Evolutionary conservation across 169 alveolate species (phyloP).

Genomic region (Plasmodium inui): DNA sequence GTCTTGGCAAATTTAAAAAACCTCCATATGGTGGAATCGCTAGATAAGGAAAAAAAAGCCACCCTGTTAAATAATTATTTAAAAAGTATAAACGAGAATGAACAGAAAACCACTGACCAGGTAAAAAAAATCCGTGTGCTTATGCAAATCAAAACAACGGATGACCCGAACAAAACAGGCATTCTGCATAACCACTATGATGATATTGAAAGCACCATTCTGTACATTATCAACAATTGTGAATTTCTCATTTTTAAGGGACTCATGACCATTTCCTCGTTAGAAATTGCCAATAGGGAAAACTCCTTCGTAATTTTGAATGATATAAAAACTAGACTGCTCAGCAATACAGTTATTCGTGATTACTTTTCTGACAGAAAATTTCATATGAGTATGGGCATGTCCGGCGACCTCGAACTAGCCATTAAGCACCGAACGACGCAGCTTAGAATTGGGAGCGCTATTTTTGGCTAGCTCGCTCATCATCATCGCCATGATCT

Average conservation of each 20-base stretch:
- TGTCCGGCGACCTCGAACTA: constrained; percentile 92
- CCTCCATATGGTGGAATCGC: constrained; percentile 89
- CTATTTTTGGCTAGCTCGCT: constrained; percentile 82
- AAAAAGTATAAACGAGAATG: constrained; percentile 37
- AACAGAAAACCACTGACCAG: constrained; percentile 8
- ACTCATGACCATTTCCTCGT: constrained; percentile 94
- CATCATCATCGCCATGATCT: not conserved
- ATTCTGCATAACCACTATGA: constrained; percentile 78
- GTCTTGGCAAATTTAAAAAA: constrained; percentile 87
- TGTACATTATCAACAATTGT: constrained; percentile 84
- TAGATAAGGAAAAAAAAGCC: constrained; percentile 93
- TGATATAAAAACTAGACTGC: constrained; percentile 79
- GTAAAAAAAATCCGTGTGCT: constrained; percentile 74
- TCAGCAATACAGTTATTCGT: constrained; percentile 77
- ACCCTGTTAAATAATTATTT: constrained; percentile 81
- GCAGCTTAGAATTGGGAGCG: constrained; percentile 93
- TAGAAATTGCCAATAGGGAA: constrained; percentile 43
- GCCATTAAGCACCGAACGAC: constrained; percentile 92
- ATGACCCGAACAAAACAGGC: constrained; percentile 91
- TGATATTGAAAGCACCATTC: constrained; percentile 78
- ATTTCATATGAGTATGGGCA: constrained; percentile 94
- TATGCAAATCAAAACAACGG: constrained; percentile 91
- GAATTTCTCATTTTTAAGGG: constrained; percentile 90
- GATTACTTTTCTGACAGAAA: constrained; percentile 67
- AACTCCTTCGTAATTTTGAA: constrained; percentile 81